Evolutionary conservation across 1,284 basidiomycete genomes (phyloP).

Genomic region (Taiwanofungus camphoratus): DNA sequence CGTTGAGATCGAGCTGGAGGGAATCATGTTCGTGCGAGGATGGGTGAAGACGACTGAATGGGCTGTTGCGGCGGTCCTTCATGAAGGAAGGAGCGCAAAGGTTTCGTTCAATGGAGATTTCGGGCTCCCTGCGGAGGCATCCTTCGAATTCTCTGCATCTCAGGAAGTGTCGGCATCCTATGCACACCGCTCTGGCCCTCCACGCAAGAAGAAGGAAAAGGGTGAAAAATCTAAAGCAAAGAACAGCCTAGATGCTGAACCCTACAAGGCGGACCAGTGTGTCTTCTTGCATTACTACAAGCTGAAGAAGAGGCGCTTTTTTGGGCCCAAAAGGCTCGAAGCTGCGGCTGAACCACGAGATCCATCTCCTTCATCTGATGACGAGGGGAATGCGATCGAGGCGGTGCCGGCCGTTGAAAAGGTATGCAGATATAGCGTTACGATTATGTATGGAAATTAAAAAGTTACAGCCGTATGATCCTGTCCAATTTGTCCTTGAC

Average conservation of each 20-base stretch:
- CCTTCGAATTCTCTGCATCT: background rate
- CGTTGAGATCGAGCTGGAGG: conserved; percentile 3
- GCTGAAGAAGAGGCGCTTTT: background rate
- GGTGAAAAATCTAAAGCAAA: background rate
- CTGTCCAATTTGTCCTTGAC: conserved; percentile 2
- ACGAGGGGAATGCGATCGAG: background rate
- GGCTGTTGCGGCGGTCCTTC: conserved; percentile 10
- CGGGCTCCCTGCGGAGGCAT: background rate
- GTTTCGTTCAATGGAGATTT: conserved; percentile 3
- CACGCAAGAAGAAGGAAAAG: background rate
- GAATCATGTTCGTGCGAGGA: conserved; percentile 11
- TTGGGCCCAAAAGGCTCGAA: background rate
- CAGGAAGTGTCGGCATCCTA: background rate
- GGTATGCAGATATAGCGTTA: background rate
- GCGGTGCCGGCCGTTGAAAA: background rate
- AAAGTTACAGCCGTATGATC: conserved; percentile 2
- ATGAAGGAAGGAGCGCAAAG: conserved; percentile 4
- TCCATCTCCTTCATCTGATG: background rate
- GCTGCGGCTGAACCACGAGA: conserved; percentile 3
- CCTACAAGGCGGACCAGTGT: conserved; percentile 7
- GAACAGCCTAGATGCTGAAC: too few relatives aligned
- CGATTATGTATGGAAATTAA: background rate
- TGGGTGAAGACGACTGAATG: conserved; percentile 12
- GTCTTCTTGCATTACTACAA: conserved; percentile 12
- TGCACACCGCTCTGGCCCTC: conserved; percentile 7